Conservation (phyloP, 169 alveolate species). For the Eimeria tenella region DNA sequence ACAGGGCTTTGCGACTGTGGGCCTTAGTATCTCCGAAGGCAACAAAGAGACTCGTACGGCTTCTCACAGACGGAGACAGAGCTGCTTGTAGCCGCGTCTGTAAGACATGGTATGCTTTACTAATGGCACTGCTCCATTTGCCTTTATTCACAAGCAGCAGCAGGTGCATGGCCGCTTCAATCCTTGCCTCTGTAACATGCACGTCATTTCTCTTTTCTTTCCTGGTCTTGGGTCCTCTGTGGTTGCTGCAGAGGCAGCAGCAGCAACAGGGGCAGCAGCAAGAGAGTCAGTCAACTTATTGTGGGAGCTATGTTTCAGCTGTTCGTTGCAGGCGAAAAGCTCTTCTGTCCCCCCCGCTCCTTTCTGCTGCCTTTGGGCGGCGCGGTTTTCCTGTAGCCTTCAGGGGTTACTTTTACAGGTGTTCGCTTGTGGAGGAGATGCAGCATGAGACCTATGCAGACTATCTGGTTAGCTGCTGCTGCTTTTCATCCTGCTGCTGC, state of each 20-base stretch:
- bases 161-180: neutral
- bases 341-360: neutral
- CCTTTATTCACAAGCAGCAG: neutral
- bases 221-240: neutral
- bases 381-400: conserved; percentile 3
- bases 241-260: neutral
- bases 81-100: conserved; percentile 11
- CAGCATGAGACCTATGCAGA: conserved; percentile 12
- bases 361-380: neutral
- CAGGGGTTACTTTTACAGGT: neutral
- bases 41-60: neutral
- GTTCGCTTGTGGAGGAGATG: neutral
- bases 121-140: neutral
- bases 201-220: neutral
- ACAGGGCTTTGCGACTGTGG: neutral
- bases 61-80: neutral
- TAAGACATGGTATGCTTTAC: neutral
- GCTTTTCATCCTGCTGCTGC: conserved; percentile 21
- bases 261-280: neutral
- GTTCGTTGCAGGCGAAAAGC: conserved; percentile 12
- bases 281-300: neutral
- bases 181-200: neutral
- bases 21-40: neutral
- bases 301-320: neutral
- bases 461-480: conserved; percentile 7